Evolutionary conservation across 768 basidiomycete species (phyloP), one percentile per base, ranked within the genome.

Genomic region (Mycena olivaceomarginata): DNA sequence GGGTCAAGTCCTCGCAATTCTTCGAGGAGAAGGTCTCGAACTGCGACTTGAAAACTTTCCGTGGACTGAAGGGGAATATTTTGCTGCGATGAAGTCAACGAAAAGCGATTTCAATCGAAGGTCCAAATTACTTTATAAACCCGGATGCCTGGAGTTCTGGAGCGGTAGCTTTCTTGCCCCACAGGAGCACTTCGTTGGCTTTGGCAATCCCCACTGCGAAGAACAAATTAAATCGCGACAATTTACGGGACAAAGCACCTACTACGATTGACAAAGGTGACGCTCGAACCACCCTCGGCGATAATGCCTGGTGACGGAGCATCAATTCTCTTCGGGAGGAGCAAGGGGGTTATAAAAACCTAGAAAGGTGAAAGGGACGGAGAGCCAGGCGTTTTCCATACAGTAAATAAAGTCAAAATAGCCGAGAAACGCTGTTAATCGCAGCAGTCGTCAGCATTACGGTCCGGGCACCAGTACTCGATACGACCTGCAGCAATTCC

Each of bases 361-460:
- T 25, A 95, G 82, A 79, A 94, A 93, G 0, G 93, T 89, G 81
- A 95, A 95, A 0, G 93, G 94, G 0, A 92, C 88, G 46, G 91
- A 90, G 5, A 95, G 82, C 91, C 92, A 95, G 0, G 86, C 89
- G 72, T 88, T 86, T 2, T 92, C 91, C 75, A 94, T 82, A 37
- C 91, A 88, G 78, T 94, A 95, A 39, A 95, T 92, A 78, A 95
- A 94, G 83, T 95, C 94, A 75, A 94, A 94, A 74, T 93, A 90
- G 1, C 94, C 93, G n/a, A 94, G 84, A 80, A 92, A 91, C 2
- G 91, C 94, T 93, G 76, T 37, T 67, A 40, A 12, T 5, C 11
- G 40, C 13, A 22, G 41, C 31, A n/a, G 18, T 41, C 31, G 20
- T 67, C 66, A 67, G 66, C 31, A 39, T 67, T 16, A n/a, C 2